Evolutionary conservation across 2,329 filamentous ascomycete genomes (phyloP).

Genomic region (Zymoseptoria crescenta): DNA sequence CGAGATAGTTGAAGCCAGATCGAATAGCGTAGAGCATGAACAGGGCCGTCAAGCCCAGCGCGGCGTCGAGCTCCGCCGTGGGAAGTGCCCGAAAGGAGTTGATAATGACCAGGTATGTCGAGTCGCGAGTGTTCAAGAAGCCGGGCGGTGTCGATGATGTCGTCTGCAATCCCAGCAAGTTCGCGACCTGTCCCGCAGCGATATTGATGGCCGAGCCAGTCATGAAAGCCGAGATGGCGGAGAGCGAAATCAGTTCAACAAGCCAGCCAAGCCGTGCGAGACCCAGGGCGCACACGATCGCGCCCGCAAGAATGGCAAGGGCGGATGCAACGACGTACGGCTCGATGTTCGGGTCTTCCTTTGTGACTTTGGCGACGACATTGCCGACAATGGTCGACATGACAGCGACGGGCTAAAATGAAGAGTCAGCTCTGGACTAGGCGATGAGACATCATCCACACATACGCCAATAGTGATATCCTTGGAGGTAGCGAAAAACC

Average conservation of each 20-base stretch:
- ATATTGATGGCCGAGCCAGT: slow-evolving; percentile 92
- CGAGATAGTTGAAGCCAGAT: slow-evolving; percentile 53
- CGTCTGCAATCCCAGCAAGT: slow-evolving; percentile 65
- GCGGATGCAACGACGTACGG: slow-evolving; percentile 66
- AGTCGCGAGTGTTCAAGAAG: slow-evolving; percentile 63
- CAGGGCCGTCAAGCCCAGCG: slow-evolving; percentile 78
- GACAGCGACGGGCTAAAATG: slow-evolving; percentile 75
- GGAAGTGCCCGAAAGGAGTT: slow-evolving; percentile 69
- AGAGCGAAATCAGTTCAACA: slow-evolving; percentile 84
- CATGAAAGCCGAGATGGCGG: slow-evolving; percentile 91
- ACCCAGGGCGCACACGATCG: slow-evolving; percentile 70
- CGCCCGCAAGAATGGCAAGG: slow-evolving; percentile 68
- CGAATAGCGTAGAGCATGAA: slow-evolving; percentile 70
- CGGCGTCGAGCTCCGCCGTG: slow-evolving; percentile 65
- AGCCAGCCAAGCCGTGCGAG: slow-evolving; percentile 78
- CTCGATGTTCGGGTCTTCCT: slow-evolving; percentile 49
- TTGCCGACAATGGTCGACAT: slow-evolving; percentile 86
- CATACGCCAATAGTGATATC: slow-evolving; percentile 92
- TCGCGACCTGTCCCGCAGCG: slow-evolving; percentile 71
- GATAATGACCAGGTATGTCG: slow-evolving; percentile 77
- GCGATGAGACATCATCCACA: slow-evolving; percentile 16
- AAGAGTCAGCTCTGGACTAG: slow-evolving; percentile 6
- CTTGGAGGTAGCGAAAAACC: slow-evolving; percentile 97
- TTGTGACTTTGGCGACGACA: slow-evolving; percentile 59
- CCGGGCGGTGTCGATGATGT: slow-evolving; percentile 8